A percentile compares a stretch with the other conserved stretches of the same genome.
phyloP scores from a whole-genome alignment of 2,329 filamentous ascomycete species.

The Phaeosphaeria sp. region DNA sequence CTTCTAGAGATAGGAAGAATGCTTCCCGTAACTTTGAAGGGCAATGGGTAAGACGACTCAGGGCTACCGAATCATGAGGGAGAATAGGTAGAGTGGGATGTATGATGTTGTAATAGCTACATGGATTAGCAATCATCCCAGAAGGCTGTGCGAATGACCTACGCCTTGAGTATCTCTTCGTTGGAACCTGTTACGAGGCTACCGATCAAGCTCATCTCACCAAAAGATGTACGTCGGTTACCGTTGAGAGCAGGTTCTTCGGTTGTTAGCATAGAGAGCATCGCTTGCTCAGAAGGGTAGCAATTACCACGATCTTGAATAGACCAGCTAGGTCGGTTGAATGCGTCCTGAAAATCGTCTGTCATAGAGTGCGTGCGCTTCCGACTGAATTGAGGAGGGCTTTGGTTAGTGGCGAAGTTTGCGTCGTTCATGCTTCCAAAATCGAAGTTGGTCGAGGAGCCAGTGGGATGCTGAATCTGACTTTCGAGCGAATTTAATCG shows the following conservation, averaged over 20 bases:
- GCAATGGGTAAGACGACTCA: constrained; percentile 45
- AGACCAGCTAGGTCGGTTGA: constrained; percentile 42
- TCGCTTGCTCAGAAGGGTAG: constrained; percentile 22
- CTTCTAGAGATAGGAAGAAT: constrained; percentile 45
- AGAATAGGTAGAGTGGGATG: constrained; percentile 45
- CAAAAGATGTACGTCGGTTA: constrained; percentile 42
- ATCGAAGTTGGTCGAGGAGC: constrained; percentile 37
- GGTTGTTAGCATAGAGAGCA: constrained; percentile 29
- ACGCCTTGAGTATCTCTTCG: constrained; percentile 46
- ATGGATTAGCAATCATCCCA: constrained; percentile 15
- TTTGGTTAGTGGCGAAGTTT: constrained; percentile 36
- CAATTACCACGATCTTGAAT: constrained; percentile 44
- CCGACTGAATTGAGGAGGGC: constrained; percentile 39
- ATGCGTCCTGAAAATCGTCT: constrained; percentile 42
- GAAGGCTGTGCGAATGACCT: constrained; percentile 5
- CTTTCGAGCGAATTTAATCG: constrained; percentile 47
- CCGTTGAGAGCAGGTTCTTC: constrained; percentile 42
- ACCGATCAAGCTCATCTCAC: constrained; percentile 42
- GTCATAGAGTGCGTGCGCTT: constrained; percentile 50
- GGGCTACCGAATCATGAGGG: constrained; percentile 36
- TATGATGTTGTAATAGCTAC: constrained; percentile 45
- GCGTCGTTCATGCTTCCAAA: constrained; percentile 38
- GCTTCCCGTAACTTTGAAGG: constrained; percentile 44
- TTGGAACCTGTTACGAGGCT: constrained; percentile 44
- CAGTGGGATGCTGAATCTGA: constrained; percentile 42